These are phyloP conservation scores for Agaricus sinodeliciosus DNA, from an alignment of 768 basidiomycete genomes.

Conservation along the genomic window DNA sequence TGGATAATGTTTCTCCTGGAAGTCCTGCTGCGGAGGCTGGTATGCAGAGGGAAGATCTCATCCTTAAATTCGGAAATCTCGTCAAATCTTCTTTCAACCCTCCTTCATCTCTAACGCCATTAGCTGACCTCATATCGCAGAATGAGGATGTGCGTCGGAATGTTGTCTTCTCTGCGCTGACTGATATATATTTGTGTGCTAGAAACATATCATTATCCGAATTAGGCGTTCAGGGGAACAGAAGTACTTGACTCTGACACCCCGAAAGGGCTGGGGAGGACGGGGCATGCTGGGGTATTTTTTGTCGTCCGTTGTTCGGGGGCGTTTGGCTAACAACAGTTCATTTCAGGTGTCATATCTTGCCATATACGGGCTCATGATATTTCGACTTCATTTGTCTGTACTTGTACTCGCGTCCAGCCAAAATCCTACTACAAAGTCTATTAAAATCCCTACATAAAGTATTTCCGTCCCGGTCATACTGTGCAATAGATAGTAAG, in stretches of 20 bases:
- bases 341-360: conserved; percentile 13
- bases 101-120: conserved; percentile 45
- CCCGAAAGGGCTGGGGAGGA: conserved; percentile 80
- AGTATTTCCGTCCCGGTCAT: conserved; percentile 1
- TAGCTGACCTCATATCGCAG: conserved; percentile 67
- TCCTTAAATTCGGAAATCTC: conserved; percentile 69
- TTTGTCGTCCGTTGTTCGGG: too few species aligned
- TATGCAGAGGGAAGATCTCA: conserved; percentile 58
- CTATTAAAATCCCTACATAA: conserved; percentile 1
- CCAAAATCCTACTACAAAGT: neutral
- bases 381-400: neutral
- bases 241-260: conserved; percentile 52
- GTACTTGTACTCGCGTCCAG: neutral
- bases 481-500: conserved; percentile 3
- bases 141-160: conserved; percentile 65
- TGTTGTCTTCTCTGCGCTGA: neutral
- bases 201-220: conserved; percentile 56
- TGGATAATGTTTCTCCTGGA: conserved; percentile 71
- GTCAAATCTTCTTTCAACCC: conserved; percentile 44
- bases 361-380: conserved; percentile 11
- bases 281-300: conserved; percentile 77
- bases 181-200: neutral
- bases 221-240: conserved; percentile 45
- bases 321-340: neutral
- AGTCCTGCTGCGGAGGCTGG: conserved; percentile 84